Evolutionary conservation across 805 yeast species (phyloP), one percentile per base, ranked within the genome.

Genomic region (Grigorovia transvaalensis): DNA sequence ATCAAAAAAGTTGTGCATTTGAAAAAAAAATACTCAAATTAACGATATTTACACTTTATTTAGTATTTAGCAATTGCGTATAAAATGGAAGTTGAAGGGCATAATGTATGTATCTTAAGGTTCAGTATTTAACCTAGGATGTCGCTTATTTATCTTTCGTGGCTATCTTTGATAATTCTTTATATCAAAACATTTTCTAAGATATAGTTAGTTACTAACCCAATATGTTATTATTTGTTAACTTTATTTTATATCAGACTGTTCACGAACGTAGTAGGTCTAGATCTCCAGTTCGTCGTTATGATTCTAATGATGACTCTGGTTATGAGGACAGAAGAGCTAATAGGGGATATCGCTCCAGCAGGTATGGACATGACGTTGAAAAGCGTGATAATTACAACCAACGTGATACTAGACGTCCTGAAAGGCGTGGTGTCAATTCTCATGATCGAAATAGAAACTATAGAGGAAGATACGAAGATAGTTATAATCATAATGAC

Each of bases 201-300:
- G 27, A 23, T 23, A 23, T 23, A n/a, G n/a, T n/a, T n/a, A n/a
- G n/a, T n/a, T n/a, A 33, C 38, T 45, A n/a, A 33, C 18, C 33
- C 42, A 20, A 13, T 18, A 41, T 47, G 40, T 47, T 41, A 46
- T 42, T 46, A 38, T 35, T 38, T 38, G 20, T 35, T 27, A 40
- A n/a, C 27, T 13, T 23, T 15, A 20, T 47, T 41, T 8, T 38
- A 33, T 11, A 29, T 18, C 38, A 49, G 51, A 49, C 27, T 17
- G 51, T 38, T 23, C 38, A 33, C 29, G 49, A 51, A 41, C 57
- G 61, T 47, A 54, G 55, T 46, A 58, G 63, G 51, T 59, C 63
- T 7, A 59, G 61, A 50, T 59, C 63, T 15, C 62, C 60, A 7
- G 57, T 53, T 38, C 58, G 58, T 46, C 56, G 57, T 35, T 53